Evolutionary conservation across 2,329 filamentous ascomycete species (phyloP).

Genomic region (Fusarium heterosporum): DNA sequence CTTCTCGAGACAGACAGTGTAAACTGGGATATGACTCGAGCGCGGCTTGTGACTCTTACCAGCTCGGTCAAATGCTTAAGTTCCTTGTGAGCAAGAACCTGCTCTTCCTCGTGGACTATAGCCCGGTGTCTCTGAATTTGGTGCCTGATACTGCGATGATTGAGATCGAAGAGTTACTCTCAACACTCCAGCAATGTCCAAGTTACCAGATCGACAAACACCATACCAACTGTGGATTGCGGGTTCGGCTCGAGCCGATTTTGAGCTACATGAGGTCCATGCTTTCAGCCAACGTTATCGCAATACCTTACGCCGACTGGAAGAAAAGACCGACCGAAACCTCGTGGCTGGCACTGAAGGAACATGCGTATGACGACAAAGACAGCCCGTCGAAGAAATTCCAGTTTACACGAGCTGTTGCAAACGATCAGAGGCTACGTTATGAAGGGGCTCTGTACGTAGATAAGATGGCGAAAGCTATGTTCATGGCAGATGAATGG

Average conservation of each 20-base stretch:
- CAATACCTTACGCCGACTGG: conserved; percentile 61
- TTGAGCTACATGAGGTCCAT: conserved; percentile 73
- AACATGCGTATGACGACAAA: conserved; percentile 22
- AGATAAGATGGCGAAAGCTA: conserved; percentile 62
- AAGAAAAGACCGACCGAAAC: conserved; percentile 54
- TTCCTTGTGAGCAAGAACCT: conserved; percentile 74
- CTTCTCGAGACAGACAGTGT: conserved; percentile 75
- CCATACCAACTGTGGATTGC: conserved; percentile 78
- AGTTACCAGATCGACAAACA: conserved; percentile 80
- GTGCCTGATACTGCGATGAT: conserved; percentile 64
- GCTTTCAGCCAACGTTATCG: conserved; percentile 60
- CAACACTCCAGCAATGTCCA: conserved; percentile 72
- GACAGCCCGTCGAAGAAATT: conserved; percentile 51
- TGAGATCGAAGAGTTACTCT: conserved; percentile 71
- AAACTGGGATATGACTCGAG: conserved; percentile 80
- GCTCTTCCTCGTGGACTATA: conserved; percentile 69
- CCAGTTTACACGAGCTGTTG: conserved; percentile 63
- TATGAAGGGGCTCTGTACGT: conserved; percentile 62
- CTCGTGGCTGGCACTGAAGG: conserved; percentile 55
- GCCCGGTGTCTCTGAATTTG: conserved; percentile 58
- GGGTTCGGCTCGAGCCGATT: conserved; percentile 73
- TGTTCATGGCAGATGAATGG: conserved; percentile 70
- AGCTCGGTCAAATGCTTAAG: conserved; percentile 80
- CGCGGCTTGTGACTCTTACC: conserved; percentile 79
- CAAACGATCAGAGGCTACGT: conserved; percentile 62